phyloP scores from a whole-genome alignment of 163 green algal genomes.

The Chlorella variabilis region DNA sequence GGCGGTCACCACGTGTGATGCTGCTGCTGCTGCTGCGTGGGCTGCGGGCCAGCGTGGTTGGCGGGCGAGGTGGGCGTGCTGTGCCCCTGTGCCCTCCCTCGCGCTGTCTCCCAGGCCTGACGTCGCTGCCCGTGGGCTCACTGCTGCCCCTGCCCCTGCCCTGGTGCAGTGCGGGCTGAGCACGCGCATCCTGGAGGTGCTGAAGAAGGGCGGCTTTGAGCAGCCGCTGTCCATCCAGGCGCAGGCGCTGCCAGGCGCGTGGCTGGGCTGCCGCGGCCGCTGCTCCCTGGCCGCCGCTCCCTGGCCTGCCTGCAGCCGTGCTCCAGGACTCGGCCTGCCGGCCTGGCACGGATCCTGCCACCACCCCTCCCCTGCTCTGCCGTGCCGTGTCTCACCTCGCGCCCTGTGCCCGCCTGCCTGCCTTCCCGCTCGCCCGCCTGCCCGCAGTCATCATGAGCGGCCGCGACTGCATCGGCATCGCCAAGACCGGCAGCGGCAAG shows the following conservation, averaged over 20 bases:
- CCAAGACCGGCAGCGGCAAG: slow-evolving; percentile 98
- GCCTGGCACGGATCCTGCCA: no score
- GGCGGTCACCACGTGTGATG: no score
- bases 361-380: background rate
- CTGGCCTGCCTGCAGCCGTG: no score
- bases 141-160: no score
- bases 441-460: slow-evolving; percentile 93
- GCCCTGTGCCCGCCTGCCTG: background rate
- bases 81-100: no score
- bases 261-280: no score
- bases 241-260: slow-evolving; percentile 83
- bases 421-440: background rate
- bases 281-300: background rate
- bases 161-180: slow-evolving; percentile 58
- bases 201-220: slow-evolving; percentile 83
- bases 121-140: no score
- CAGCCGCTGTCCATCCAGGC: slow-evolving; percentile 93
- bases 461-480: slow-evolving; percentile 97
- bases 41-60: background rate
- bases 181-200: slow-evolving; percentile 71
- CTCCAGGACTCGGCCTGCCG: no score
- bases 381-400: background rate
- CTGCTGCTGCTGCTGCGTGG: no score
- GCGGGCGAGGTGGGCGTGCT: background rate
- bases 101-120: no score